Percentiles rank a stretch among this genome's conserved stretches.
Evolutionary conservation across 2,329 filamentous ascomycete genomes (phyloP).

Genomic region (Gyromitra esculenta): DNA sequence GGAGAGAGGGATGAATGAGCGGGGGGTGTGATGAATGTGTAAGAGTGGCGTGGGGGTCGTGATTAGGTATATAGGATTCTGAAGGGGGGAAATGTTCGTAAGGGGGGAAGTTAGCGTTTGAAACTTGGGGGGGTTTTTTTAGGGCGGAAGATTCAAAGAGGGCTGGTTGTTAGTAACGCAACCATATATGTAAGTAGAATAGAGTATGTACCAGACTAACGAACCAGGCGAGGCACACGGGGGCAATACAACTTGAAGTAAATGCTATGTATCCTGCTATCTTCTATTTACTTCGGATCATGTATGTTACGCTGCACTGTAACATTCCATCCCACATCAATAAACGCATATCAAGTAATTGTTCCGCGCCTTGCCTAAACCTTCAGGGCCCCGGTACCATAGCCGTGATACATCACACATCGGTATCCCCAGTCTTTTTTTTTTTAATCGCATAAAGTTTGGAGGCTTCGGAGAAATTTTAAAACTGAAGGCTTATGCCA

Average conservation of each 20-base stretch:
- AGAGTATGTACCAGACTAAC: conserved; percentile 10
- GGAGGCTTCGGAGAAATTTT: conserved; percentile 39
- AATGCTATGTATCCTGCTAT: conserved; percentile 9
- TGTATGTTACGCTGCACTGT: conserved; percentile 11
- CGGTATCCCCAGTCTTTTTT: too few species aligned
- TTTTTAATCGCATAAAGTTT: not conserved
- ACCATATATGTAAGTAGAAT: conserved; percentile 17
- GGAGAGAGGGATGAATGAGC: conserved; percentile 3
- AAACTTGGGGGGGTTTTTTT: not conserved
- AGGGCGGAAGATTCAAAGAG: not conserved
- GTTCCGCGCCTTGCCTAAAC: not conserved
- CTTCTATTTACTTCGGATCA: conserved; percentile 20
- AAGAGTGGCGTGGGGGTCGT: conserved; percentile 39
- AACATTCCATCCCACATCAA: not conserved
- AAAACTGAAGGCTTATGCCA: conserved; percentile 37
- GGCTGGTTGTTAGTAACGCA: conserved; percentile 36
- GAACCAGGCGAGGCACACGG: not conserved
- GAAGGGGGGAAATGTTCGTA: conserved; percentile 40
- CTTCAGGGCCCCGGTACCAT: conserved; percentile 6
- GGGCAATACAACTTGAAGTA: not conserved
- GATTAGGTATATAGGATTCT: not conserved
- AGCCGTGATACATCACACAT: not conserved
- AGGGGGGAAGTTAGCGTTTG: conserved; percentile 17
- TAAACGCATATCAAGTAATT: conserved; percentile 15
- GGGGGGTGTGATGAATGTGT: conserved; percentile 27